These are phyloP conservation scores for Spirogloea muscicola DNA, from an alignment of 139 green algal genomes.

Conservation along the genomic window DNA sequence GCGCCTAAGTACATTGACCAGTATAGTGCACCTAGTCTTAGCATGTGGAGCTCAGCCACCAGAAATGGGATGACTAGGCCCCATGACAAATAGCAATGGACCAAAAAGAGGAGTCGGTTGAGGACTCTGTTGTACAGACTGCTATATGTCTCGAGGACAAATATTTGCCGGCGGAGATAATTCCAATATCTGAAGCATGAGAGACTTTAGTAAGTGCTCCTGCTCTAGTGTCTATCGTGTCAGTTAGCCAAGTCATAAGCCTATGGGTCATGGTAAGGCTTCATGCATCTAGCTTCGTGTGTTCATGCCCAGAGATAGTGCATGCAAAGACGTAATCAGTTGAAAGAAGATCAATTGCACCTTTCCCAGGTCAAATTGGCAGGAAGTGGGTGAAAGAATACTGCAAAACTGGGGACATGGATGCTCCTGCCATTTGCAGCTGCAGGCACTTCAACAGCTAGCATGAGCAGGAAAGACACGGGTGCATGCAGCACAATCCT, in stretches of 20 bases:
- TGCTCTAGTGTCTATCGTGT: too few species aligned
- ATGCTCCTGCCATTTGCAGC: slow-evolving; percentile 8
- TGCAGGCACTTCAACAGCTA: background rate
- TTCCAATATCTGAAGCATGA: slow-evolving; percentile 85
- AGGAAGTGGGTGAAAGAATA: slow-evolving; percentile 26
- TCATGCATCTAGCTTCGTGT: too few species aligned
- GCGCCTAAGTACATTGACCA: too few species aligned
- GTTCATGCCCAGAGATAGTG: too few species aligned
- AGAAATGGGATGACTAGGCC: slow-evolving; percentile 54
- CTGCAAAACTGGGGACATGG: slow-evolving; percentile 1
- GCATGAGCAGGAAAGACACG: too few species aligned
- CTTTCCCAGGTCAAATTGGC: slow-evolving; percentile 9
- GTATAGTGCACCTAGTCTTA: background rate
- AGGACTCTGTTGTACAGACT: slow-evolving; percentile 53
- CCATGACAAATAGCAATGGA: slow-evolving; percentile 60
- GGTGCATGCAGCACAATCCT: too few species aligned
- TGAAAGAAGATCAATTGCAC: too few species aligned
- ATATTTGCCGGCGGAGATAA: slow-evolving; percentile 88
- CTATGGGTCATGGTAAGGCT: too few species aligned
- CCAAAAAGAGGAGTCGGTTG: slow-evolving; percentile 63
- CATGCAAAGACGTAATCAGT: too few species aligned
- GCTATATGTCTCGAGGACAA: slow-evolving; percentile 85
- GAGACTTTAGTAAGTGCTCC: too few species aligned
- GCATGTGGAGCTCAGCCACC: slow-evolving; percentile 7
- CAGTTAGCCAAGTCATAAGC: too few species aligned